Base-by-base conservation (phyloP, 768 basidiomycete genomes). In the Amanita subjunquillea region DNA sequence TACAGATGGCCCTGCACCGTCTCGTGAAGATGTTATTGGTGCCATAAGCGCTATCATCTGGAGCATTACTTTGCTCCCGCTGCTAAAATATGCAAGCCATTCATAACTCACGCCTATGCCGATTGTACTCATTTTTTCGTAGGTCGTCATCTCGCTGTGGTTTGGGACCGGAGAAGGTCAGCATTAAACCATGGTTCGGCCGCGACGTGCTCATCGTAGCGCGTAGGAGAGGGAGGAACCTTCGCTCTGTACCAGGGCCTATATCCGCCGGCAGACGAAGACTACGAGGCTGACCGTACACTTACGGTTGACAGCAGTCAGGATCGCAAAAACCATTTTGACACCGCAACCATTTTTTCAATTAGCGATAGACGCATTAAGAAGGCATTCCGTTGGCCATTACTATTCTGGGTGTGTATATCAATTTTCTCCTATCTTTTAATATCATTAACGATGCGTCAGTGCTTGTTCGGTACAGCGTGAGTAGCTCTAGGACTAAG, bases 181-280 rank as follows among this genome's bases (percentile, higher is more conserved):
- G 51, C 7, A 6, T 50, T 40, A 30, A 36, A 17, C 17, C 20
- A 25, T 20, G 17, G 12, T 22, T 20, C 13, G 40, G 13, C 15
- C 34, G 23, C 51, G 8, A 8, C 12, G 27, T 43, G 27, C 22
- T 56, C 23, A 37, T 29, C 4, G n/a, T 17, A 22, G 30, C 30
- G 23, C 56, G 1, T 53, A 74, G 81, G 83, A 17, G 85, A 87
- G 63, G 84, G 85, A 8, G 84, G 83, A 8, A 74, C 78, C 3
- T 86, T 85, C 57, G 83, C 83, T 0, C 63, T 85, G 8, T 79
- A 69, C 59, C 79, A 82, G 60, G 76, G 77, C n/a, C 60, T 84
- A 10, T 82, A 73, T 56, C 82, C 82, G 10, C 76, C 73, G 0
- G 64, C 64, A 4, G 65, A 70, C 4, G 61, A 69, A 36, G 71